Base-by-base conservation (phyloP, 345 rosid species). In the Cardamine occulta region DNA sequence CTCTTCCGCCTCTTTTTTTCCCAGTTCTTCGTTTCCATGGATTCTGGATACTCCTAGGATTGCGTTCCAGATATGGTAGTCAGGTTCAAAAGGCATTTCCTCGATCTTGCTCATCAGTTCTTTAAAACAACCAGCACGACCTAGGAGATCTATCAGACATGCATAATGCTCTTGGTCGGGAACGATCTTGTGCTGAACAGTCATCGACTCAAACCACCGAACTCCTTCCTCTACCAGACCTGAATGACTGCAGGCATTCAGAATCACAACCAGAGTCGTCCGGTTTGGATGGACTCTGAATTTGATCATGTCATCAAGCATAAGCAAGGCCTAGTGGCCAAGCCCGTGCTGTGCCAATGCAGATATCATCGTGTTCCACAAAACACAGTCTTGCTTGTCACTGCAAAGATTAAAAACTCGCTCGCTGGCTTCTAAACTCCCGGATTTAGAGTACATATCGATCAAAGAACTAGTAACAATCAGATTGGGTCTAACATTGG, bases 351-450 rank as follows among this genome's bases (percentile, higher is more conserved):
- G 93, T 14, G 87, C 88, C 72, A 88, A 78, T 11, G 91, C 89
- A 70, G 95, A 93, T 11, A 90, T 83, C 91, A 93, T 89, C 19
- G 97, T 90, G 49, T 93, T 89, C 92, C 97, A 93, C 75, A 89
- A 60, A 51, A 89, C 83, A n/a, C 80, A 77, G 66, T 86, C 89
- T 57, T 66, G 83, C 81, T 84, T 89, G 63, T 82, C 66, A 45
- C 64, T 71, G 18, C 54, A 60, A 19, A 72, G 77, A 67, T 69
- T 28, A 78, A 93, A 93, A 74, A 88, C 85, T 75, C 18, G 78
- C 82, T 77, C 73, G 39, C 87, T 86, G 70, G 71, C 70, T 40
- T 80, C 81, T 59, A 88, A 78, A 72, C 77, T 62, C 45, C 90
- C 93, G 54, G 95, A 89, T 82, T 88, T 90, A 8, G 95, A 84